Evolutionary conservation across 1,284 basidiomycete species (phyloP).

Genomic region (Papiliotrema flavescens): DNA sequence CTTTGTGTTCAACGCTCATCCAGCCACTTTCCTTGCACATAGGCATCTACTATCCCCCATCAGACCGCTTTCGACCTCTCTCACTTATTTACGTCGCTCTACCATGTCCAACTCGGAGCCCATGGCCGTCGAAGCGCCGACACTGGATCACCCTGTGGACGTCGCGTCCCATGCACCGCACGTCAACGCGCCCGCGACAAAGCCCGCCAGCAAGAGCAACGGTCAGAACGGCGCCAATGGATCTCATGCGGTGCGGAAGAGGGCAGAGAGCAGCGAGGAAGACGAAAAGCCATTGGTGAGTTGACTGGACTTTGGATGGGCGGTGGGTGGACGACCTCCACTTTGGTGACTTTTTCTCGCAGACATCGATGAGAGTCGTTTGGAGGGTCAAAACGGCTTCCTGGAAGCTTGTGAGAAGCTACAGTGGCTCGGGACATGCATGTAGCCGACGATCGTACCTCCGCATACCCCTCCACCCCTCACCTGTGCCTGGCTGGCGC

Average conservation of each 20-base stretch:
- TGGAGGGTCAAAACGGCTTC: constrained; percentile 14
- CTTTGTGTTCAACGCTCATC: no score
- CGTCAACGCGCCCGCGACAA: constrained; percentile 12
- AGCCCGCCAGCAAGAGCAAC: constrained; percentile 12
- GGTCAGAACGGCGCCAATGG: not conserved
- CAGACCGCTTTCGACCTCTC: not conserved
- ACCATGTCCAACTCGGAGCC: constrained; percentile 15
- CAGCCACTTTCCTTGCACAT: not conserved
- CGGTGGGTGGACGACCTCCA: not conserved
- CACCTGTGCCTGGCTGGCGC: no score
- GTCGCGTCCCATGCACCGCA: constrained; percentile 7
- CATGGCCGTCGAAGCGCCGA: constrained; percentile 35
- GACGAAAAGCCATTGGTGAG: constrained; percentile 47
- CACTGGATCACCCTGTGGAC: not conserved
- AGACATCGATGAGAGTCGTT: not conserved
- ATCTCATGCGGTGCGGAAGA: constrained; percentile 4
- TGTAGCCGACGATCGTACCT: no score
- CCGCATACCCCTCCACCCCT: no score
- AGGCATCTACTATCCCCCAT: not conserved
- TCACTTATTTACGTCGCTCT: not conserved
- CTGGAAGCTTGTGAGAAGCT: not conserved
- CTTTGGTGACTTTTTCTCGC: not conserved
- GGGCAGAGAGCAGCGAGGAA: constrained; percentile 20
- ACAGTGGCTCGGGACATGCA: no score
- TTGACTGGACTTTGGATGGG: not conserved